These are phyloP conservation scores for Candida vartiovaarae DNA, from an alignment of 805 yeast genomes.

Conservation along the genomic window DNA sequence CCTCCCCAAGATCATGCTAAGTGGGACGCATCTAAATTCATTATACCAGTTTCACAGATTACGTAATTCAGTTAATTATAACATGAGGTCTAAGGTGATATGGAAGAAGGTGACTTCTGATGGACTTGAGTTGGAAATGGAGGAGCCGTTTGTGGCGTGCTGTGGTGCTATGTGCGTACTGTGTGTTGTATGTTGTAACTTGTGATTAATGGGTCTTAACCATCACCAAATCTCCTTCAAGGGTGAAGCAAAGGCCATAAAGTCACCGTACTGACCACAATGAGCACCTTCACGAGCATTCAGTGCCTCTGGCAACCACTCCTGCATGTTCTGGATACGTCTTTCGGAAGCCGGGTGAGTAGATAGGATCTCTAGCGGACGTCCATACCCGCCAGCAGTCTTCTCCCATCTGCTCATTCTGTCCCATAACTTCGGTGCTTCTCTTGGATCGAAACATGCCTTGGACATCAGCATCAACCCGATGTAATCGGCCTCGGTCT, in stretches of 20 bases:
- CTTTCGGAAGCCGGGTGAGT: slow-evolving; percentile 86
- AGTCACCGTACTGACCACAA: slow-evolving; percentile 10
- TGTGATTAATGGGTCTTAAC: no score
- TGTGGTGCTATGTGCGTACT: no score
- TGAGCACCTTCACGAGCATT: slow-evolving; percentile 9
- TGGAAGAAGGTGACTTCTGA: no score
- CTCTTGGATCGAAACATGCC: slow-evolving; percentile 78
- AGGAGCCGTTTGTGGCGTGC: no score
- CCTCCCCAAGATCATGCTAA: no score
- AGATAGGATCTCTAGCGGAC: slow-evolving; percentile 57
- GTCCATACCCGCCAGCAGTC: slow-evolving; percentile 17
- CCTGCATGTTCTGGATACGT: slow-evolving; percentile 59
- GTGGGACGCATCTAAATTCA: no score
- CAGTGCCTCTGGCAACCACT: slow-evolving; percentile 57
- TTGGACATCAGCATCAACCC: slow-evolving; percentile 88
- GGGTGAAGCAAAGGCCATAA: slow-evolving; percentile 2
- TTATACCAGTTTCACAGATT: no score
- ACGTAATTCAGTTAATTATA: no score
- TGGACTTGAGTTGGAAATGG: no score
- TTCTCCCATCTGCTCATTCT: slow-evolving; percentile 60
- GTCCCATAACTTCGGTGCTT: slow-evolving; percentile 73
- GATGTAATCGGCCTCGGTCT: slow-evolving; percentile 91
- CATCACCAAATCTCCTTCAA: no score
- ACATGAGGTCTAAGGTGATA: no score
- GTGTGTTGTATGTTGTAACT: no score